phyloP scores from a whole-genome alignment of 2,329 filamentous ascomycete genomes.

The Aspergillus spinulosporus region DNA sequence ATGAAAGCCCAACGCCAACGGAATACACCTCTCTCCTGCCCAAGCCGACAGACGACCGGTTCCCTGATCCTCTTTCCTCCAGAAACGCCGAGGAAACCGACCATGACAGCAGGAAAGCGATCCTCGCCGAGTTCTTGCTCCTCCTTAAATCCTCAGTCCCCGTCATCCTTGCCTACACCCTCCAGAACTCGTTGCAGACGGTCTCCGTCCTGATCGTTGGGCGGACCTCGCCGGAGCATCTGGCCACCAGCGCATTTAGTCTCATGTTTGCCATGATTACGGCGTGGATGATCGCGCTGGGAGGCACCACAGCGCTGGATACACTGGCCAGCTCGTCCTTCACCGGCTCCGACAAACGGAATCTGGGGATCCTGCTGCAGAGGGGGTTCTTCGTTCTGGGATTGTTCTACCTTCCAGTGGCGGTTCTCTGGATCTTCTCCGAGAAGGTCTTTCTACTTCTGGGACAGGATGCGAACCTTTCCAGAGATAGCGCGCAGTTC shows the following conservation, averaged over 20 bases:
- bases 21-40: slow-evolving; percentile 34
- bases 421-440: slow-evolving; percentile 71
- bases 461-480: slow-evolving; percentile 77
- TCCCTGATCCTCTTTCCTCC: slow-evolving; percentile 14
- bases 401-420: slow-evolving; percentile 70
- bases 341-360: slow-evolving; percentile 76
- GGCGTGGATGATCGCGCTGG: slow-evolving; percentile 81
- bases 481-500: slow-evolving; percentile 70
- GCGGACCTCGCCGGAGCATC: slow-evolving; percentile 72
- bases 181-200: slow-evolving; percentile 84
- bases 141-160: slow-evolving; percentile 70
- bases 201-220: slow-evolving; percentile 79
- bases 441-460: slow-evolving; percentile 72
- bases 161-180: slow-evolving; percentile 78
- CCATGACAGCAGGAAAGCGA: slow-evolving; percentile 36
- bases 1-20: slow-evolving; percentile 8
- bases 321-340: slow-evolving; percentile 81
- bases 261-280: slow-evolving; percentile 95
- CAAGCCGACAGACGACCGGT: slow-evolving; percentile 20
- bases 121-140: slow-evolving; percentile 62
- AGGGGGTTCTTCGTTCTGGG: slow-evolving; percentile 71
- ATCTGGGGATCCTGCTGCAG: slow-evolving; percentile 76
- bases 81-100: slow-evolving; percentile 20
- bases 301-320: slow-evolving; percentile 82
- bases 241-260: slow-evolving; percentile 80